Evolutionary conservation across 1,284 basidiomycete genomes (phyloP), one percentile per base, ranked within the genome.

Genomic region (Cutaneotrichosporon spelunceum): DNA sequence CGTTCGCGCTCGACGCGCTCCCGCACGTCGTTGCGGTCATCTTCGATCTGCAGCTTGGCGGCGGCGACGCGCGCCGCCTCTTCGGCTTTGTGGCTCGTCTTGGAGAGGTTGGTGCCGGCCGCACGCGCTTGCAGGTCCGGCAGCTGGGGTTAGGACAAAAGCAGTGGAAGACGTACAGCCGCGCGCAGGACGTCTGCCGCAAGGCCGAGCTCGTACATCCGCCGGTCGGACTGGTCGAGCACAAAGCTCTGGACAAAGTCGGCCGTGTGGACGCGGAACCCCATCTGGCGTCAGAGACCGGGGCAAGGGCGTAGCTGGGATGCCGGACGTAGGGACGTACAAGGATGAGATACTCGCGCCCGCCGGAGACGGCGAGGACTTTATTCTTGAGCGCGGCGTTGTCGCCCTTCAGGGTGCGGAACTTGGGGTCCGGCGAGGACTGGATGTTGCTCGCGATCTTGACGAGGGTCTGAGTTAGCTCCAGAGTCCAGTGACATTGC

Each of bases 381-480:
- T 76, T 74, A 53, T 67, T 69, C 66, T 73, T 72, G 45, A 78
- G 63, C 48, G 66, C 56, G 1, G 53, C 44, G 56, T 77, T 78
- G 52, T 68, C 65, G 1, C 69, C 64, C 66, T 75, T 75, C 21
- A 78, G 52, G 0, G 59, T 66, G 30, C 73, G 63, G 58, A 60
- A 78, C 66, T 77, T 78, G 2, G 68, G 65, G 13, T 78, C 77
- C 11, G 63, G 30, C n/a, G 64, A 63, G 16, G 63, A 58, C 26
- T 63, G 64, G 61, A 78, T 76, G 57, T 78, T 78, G 27, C 52
- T 67, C 4, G 74, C 66, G 36, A 78, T 76, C 64, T 76, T 76
- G 50, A 76, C 47, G 5, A 78, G 69, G 1, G 75, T 78, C 77
- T 78, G 26, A 14, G 49, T 49, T 30, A 61, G 42, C 39, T n/a